A percentile compares a stretch with the other conserved stretches of the same genome.
These are phyloP conservation scores for Monilinia fructicola DNA, from an alignment of 2,329 filamentous ascomycete species.

Conservation along the genomic window DNA sequence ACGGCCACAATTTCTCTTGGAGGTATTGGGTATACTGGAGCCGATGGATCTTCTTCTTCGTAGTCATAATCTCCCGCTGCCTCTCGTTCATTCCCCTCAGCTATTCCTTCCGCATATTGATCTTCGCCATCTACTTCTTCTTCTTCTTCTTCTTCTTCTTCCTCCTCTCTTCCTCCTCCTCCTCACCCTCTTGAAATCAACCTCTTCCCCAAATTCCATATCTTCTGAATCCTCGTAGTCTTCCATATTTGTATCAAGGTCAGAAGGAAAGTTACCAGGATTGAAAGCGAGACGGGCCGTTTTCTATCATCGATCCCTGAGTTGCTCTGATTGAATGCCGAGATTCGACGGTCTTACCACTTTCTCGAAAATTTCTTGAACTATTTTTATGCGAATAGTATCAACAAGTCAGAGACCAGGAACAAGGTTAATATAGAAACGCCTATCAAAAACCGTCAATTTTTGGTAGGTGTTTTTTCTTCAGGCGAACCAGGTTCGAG, in stretches of 20 bases:
- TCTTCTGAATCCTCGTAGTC: slow-evolving; percentile 18
- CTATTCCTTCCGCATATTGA: not conserved
- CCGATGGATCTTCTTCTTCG: slow-evolving; percentile 24
- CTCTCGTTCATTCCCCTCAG: slow-evolving; percentile 13
- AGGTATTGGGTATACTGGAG: slow-evolving; percentile 53
- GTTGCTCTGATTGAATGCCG: not conserved
- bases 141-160: slow-evolving; percentile 11
- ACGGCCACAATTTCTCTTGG: slow-evolving; percentile 56
- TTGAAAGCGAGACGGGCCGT: not conserved
- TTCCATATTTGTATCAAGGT: slow-evolving; percentile 5
- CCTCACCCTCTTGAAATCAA: not conserved
- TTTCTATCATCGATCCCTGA: not conserved
- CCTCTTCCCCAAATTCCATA: slow-evolving; percentile 5
- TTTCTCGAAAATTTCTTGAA: not conserved
- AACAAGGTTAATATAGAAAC: not conserved
- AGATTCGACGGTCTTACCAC: not conserved
- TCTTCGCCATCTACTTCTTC: not conserved
- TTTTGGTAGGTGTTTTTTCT: not conserved
- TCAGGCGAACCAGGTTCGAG: not conserved
- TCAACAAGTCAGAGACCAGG: not conserved
- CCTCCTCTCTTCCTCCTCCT: slow-evolving; percentile 1
- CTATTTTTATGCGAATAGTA: not conserved
- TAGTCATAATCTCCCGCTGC: slow-evolving; percentile 10
- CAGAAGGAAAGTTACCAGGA: not conserved
- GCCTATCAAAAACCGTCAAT: not conserved